Evolutionary conservation across 768 basidiomycete genomes (phyloP).

Genomic region (Lactarius sp.): DNA sequence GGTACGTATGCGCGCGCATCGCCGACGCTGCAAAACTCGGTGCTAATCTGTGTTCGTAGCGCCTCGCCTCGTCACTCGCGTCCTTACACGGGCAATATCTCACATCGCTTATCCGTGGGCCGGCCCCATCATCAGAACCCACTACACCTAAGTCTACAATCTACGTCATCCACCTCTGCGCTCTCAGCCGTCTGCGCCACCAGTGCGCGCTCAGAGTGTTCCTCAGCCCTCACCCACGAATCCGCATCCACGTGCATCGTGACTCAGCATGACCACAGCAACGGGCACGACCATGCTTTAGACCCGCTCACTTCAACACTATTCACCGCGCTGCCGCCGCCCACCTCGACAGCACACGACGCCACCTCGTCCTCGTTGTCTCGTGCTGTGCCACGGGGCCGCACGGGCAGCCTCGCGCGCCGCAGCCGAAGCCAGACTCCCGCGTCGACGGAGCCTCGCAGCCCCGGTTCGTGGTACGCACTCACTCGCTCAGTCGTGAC

Average conservation of each 20-base stretch:
- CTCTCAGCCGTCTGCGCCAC: not conserved
- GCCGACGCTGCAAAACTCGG: not conserved
- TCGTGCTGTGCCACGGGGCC: not conserved
- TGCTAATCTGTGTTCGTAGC: slow-evolving; percentile 13
- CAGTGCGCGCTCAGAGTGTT: not conserved
- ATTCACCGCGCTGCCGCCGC: not conserved
- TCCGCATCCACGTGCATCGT: slow-evolving; percentile 5
- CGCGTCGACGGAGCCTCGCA: not conserved
- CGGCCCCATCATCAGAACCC: not conserved
- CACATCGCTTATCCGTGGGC: slow-evolving; percentile 1
- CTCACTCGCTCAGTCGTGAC: not conserved
- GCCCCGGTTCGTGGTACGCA: not conserved
- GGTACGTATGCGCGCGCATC: slow-evolving; percentile 37
- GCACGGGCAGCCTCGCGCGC: not conserved
- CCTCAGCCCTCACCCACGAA: slow-evolving; percentile 18
- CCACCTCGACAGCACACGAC: not conserved
- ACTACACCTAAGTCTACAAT: not conserved
- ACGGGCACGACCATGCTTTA: not conserved
- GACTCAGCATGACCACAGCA: not conserved
- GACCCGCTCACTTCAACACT: slow-evolving; percentile 11
- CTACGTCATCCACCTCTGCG: not conserved
- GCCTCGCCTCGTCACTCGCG: slow-evolving; percentile 12
- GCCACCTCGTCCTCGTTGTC: not conserved
- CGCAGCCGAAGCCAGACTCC: not conserved
- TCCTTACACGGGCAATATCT: slow-evolving; percentile 19